Percentiles rank a stretch among this genome's conserved stretches.
Conservation (phyloP, 352 stramenopile species). For the Phytopythium boreale region DNA sequence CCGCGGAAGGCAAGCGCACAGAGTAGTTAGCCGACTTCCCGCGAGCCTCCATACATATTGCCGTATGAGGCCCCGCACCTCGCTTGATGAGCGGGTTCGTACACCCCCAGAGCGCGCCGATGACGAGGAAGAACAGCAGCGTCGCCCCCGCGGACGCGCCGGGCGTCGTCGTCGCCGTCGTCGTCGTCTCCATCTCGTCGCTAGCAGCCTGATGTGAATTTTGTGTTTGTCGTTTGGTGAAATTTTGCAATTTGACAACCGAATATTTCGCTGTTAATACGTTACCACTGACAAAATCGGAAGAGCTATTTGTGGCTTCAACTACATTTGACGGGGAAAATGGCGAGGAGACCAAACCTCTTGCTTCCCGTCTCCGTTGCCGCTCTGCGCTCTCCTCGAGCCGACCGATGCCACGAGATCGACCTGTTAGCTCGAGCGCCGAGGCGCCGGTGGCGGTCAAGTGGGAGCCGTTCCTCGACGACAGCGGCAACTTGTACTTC, state of each 20-base stretch:
- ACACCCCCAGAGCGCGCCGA: slow-evolving; percentile 84
- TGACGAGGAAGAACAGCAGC: slow-evolving; percentile 76
- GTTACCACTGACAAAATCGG: background rate
- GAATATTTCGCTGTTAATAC: background rate
- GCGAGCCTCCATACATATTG: background rate
- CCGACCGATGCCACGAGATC: background rate
- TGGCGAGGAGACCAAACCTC: too few species aligned
- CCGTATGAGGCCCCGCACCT: slow-evolving; percentile 26
- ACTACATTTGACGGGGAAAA: too few species aligned
- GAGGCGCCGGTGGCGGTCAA: slow-evolving; percentile 11
- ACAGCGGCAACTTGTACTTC: slow-evolving; percentile 75
- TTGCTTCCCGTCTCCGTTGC: background rate
- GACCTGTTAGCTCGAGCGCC: background rate
- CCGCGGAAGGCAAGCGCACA: background rate
- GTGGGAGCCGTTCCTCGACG: slow-evolving; percentile 65
- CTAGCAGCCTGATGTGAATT: background rate
- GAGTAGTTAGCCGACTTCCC: too few species aligned
- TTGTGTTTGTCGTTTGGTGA: background rate
- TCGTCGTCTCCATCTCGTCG: slow-evolving; percentile 5
- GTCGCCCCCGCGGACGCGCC: slow-evolving; percentile 20
- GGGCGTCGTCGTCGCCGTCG: slow-evolving; percentile 12
- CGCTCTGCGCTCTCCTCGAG: background rate
- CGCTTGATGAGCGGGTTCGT: slow-evolving; percentile 85
- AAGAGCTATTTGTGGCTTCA: slow-evolving; percentile 5
- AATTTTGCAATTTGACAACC: background rate